Base-by-base conservation (phyloP, 345 rosid species). In the Trapa incisa region DNA sequence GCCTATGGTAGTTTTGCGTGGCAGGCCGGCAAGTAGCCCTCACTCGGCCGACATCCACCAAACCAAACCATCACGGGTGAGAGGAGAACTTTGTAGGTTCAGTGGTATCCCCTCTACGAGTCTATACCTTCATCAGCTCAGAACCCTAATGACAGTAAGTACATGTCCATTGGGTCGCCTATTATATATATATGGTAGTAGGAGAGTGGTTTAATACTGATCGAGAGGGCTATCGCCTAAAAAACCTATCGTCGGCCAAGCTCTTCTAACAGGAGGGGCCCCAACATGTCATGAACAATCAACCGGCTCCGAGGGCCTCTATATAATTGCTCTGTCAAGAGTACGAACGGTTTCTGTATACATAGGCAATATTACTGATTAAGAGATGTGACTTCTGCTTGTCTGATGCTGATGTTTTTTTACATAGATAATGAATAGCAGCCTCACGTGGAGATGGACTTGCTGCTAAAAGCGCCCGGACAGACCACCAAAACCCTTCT, bases 121-220 rank as follows among this genome's bases (percentile, higher is more conserved):
- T 22, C 29, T 22, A 22, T 22, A 22, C 29, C 29, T 22, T 22
- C 29, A 22, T 22, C 29, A 22, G 29, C 29, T 22, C 29, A 22
- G 29, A 22, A 22, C 29, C 29, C 29, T 22, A 22, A 22, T 22
- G 29, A 22, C 29, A 22, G 29, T 22, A 22, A 22, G 29, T 22
- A 22, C 29, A 22, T 22, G 29, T 22, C 0, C 29, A 22, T 22
- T 0, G 29, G 29, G 29, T 22, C 29, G 29, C 29, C 29, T 22
- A 22, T 22, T 22, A 22, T 22, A 22, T 22, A 22, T 67, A 1
- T 38, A 36, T 56, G 14, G 67, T 6, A 11, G 64, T 73, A 84
- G 92, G 95, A 17, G 96, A 89, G 71, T 92, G 92, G 98, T 87
- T 79, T 54, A 85, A 82, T 71, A 73, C 80, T 41, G 96, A 87